These are phyloP conservation scores for Fonsecaea nubica DNA, from an alignment of 2,329 filamentous ascomycete species.

Conservation along the genomic window DNA sequence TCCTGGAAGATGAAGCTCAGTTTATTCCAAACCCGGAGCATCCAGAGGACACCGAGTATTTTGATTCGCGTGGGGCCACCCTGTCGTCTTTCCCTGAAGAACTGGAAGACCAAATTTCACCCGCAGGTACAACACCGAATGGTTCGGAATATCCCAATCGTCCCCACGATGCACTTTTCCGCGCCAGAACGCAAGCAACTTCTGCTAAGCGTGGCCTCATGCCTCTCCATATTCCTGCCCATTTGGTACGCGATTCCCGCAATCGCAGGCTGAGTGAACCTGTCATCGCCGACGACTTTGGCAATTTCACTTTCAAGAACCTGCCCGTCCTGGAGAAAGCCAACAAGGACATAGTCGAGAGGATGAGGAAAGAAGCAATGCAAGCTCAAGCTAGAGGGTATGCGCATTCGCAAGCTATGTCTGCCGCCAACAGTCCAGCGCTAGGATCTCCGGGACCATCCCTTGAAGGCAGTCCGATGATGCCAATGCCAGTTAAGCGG, in stretches of 20 bases:
- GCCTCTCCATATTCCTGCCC: slow-evolving; percentile 93
- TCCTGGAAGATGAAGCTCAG: slow-evolving; percentile 93
- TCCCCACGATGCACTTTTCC: slow-evolving; percentile 91
- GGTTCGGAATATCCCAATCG: slow-evolving; percentile 82
- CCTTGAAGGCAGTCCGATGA: slow-evolving; percentile 82
- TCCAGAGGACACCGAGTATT: slow-evolving; percentile 97
- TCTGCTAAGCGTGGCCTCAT: slow-evolving; percentile 89
- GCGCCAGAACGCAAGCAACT: slow-evolving; percentile 84
- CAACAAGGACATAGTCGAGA: slow-evolving; percentile 98
- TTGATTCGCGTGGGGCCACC: slow-evolving; percentile 88
- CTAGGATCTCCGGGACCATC: slow-evolving; percentile 68
- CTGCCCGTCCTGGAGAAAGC: slow-evolving; percentile 94
- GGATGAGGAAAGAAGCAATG: slow-evolving; percentile 88
- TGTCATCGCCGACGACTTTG: slow-evolving; percentile 87
- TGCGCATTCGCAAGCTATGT: slow-evolving; percentile 49
- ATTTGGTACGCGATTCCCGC: slow-evolving; percentile 83
- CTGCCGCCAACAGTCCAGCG: slow-evolving; percentile 45
- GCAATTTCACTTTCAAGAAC: slow-evolving; percentile 96
- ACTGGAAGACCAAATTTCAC: slow-evolving; percentile 84
- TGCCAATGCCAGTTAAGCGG: slow-evolving; percentile 80
- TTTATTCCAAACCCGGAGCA: slow-evolving; percentile 93
- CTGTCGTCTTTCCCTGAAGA: slow-evolving; percentile 92
- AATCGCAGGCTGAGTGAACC: slow-evolving; percentile 90
- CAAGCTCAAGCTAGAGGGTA: slow-evolving; percentile 66
- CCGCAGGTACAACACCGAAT: slow-evolving; percentile 66